phyloP scores from a whole-genome alignment of 805 yeast species.

The Helenozyma baotianmanensis region DNA sequence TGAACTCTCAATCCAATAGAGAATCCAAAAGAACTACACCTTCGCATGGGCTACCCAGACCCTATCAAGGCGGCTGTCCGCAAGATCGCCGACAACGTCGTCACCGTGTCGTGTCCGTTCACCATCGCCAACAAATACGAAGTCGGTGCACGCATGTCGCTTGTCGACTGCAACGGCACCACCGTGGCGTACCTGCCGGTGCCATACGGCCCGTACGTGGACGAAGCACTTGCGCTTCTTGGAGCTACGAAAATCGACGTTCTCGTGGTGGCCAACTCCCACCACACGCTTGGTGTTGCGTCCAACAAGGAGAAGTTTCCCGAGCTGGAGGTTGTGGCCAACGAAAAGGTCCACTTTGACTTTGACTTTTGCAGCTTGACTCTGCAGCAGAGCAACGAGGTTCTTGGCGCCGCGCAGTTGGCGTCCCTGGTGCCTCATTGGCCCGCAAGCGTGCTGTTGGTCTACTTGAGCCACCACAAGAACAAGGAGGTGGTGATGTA shows the following conservation, averaged over 20 bases:
- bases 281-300: slow-evolving; percentile 11
- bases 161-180: slow-evolving; percentile 1
- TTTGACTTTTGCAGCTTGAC: not conserved
- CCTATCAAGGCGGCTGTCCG: slow-evolving; percentile 1
- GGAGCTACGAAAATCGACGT: slow-evolving; percentile 7
- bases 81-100: slow-evolving; percentile 4
- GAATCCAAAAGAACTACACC: too few relatives aligned
- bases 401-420: slow-evolving; percentile 6
- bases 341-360: slow-evolving; percentile 4
- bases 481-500: slow-evolving; percentile 14
- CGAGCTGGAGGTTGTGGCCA: slow-evolving; percentile 10
- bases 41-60: slow-evolving; percentile 3
- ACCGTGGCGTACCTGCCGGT: slow-evolving; percentile 13
- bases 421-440: slow-evolving; percentile 5
- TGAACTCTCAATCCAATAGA: too few relatives aligned
- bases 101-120: slow-evolving; percentile 6
- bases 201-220: slow-evolving; percentile 11
- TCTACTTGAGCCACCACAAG: slow-evolving; percentile 8
- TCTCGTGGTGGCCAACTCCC: slow-evolving; percentile 11
- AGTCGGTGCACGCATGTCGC: slow-evolving; percentile 5
- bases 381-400: not conserved
- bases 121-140: not conserved
- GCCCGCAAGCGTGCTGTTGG: slow-evolving; percentile 9
- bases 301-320: slow-evolving; percentile 11
- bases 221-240: slow-evolving; percentile 10